A percentile compares a stretch with the other conserved stretches of the same genome.
Evolutionary conservation across 805 yeast species (phyloP).

Genomic region (Spathaspora hagerdaliae): DNA sequence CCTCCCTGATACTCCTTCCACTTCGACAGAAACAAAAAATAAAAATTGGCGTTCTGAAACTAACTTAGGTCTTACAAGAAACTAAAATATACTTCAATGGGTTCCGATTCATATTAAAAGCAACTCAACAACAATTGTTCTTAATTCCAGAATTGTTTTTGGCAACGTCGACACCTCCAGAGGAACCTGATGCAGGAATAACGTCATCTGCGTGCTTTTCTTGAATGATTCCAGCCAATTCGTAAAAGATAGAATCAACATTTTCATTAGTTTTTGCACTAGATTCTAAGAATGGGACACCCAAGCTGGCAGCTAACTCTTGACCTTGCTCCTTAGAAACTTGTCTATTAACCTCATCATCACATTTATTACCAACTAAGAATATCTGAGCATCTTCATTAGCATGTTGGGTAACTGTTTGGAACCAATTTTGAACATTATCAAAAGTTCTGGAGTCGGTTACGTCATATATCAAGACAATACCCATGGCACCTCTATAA

Average conservation of each 20-base stretch:
- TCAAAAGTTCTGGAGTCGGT: conserved; percentile 89
- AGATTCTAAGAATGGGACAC: conserved; percentile 91
- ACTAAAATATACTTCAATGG: no score
- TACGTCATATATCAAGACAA: conserved; percentile 78
- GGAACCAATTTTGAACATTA: conserved; percentile 91
- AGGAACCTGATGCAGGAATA: conserved; percentile 21
- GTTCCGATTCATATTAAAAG: no score
- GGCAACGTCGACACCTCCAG: conserved; percentile 36
- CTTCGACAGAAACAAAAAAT: no score
- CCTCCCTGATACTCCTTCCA: no score
- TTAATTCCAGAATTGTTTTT: conserved; percentile 23
- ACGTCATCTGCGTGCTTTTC: conserved; percentile 60
- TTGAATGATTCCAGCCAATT: conserved; percentile 81
- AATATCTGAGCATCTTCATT: conserved; percentile 92
- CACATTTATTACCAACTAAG: conserved; percentile 94
- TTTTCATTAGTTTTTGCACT: conserved; percentile 91
- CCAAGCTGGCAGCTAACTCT: conserved; percentile 78
- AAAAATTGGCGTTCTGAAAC: no score
- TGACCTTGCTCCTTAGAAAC: conserved; percentile 90
- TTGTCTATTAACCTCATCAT: conserved; percentile 81
- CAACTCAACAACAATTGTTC: conserved; percentile 28
- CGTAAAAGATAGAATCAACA: conserved; percentile 88
- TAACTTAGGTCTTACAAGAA: no score
- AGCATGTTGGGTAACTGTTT: conserved; percentile 94
- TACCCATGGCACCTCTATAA: conserved; percentile 88